phyloP scores from a whole-genome alignment of 1,284 basidiomycete genomes.

The Apiotrichum akiyoshidainum region DNA sequence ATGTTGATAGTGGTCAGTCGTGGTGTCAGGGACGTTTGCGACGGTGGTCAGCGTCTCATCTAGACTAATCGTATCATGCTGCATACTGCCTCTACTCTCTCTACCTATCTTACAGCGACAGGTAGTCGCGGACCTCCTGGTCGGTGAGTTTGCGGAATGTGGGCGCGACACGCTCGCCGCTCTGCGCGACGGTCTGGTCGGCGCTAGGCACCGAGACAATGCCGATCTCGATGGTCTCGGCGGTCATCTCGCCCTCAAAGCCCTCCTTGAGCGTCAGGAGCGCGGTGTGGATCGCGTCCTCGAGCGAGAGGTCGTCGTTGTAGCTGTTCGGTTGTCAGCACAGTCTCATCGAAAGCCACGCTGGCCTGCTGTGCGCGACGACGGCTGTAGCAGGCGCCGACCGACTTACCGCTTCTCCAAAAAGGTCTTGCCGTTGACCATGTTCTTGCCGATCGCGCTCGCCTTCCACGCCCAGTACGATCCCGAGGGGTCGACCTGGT shows the following conservation, averaged over 20 bases:
- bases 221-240: conserved; percentile 99
- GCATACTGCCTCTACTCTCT: conserved; percentile 2
- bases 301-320: conserved; percentile 97
- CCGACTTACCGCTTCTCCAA: conserved; percentile 88
- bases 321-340: conserved; percentile 70
- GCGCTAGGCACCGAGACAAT: conserved; percentile 82
- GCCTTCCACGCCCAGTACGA: conserved; percentile 99
- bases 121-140: conserved; percentile 90
- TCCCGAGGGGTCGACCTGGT: conserved; percentile 98
- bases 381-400: too few species aligned
- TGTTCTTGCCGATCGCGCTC: conserved; percentile 98
- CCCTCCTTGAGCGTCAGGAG: conserved; percentile 97
- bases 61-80: conserved; percentile 5
- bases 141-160: conserved; percentile 91
- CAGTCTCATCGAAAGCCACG: too few species aligned
- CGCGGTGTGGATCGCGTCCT: conserved; percentile 99
- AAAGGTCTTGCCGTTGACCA: conserved; percentile 99
- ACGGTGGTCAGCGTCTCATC: too few species aligned
- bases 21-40: too few species aligned
- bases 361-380: too few species aligned
- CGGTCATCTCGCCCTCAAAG: conserved; percentile 99
- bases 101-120: conserved; percentile 51
- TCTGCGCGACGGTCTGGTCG: conserved; percentile 68
- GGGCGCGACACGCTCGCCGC: conserved; percentile 69
- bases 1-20: too few species aligned